phyloP scores from a whole-genome alignment of 2,329 filamentous ascomycete genomes.

The Coleophoma crateriformis region DNA sequence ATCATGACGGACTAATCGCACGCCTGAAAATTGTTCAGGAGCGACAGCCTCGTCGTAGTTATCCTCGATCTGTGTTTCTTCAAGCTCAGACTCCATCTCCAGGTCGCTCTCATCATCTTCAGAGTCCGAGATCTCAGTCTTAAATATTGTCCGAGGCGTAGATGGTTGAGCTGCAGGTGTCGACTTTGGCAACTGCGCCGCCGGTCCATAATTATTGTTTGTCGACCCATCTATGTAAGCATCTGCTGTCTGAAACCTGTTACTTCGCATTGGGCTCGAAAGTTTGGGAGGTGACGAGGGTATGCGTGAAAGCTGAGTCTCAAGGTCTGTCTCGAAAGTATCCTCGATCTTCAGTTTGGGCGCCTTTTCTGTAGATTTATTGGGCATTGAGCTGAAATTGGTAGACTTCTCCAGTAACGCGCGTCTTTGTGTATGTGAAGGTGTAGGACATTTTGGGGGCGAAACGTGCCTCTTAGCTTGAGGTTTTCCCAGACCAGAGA shows the following conservation, averaged over 20 bases:
- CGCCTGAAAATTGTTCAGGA: no score
- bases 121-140: slow-evolving; percentile 21
- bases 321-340: background rate
- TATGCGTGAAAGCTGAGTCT: background rate
- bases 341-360: background rate
- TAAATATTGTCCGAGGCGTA: slow-evolving; percentile 1
- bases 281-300: background rate
- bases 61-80: background rate
- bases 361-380: background rate
- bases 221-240: slow-evolving; percentile 14
- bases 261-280: background rate
- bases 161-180: background rate
- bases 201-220: background rate
- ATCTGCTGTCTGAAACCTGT: slow-evolving; percentile 16
- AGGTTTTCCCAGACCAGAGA: background rate
- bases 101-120: slow-evolving; percentile 10
- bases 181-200: background rate
- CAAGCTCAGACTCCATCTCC: background rate
- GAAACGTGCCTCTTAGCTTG: background rate
- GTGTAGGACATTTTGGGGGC: background rate
- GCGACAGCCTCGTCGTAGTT: no score
- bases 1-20: no score
- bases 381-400: background rate
- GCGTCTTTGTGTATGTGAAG: background rate
- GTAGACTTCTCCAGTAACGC: background rate